Percentiles rank a stretch among this genome's conserved stretches.
phyloP scores from a whole-genome alignment of 768 basidiomycete species.

The Boletus subparvulus region DNA sequence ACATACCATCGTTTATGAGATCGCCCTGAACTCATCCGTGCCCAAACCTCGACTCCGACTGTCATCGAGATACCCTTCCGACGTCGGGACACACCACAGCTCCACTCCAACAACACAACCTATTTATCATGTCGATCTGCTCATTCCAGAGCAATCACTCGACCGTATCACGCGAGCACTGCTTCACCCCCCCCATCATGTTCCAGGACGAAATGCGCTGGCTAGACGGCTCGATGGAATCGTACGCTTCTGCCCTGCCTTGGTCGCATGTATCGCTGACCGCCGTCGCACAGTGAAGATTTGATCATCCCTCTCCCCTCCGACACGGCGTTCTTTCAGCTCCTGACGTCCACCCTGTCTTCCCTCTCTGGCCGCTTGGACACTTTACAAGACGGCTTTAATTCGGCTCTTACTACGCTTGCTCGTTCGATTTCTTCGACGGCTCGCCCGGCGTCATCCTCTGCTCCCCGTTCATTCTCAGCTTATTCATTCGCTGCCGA shows the following conservation, averaged over 20 bases:
- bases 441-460: constrained; percentile 34
- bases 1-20: constrained; percentile 53
- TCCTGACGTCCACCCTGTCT: constrained; percentile 61
- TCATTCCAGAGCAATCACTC: constrained; percentile 12
- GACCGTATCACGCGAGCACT: constrained; percentile 5
- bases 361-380: constrained; percentile 53
- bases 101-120: background rate
- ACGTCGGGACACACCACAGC: background rate
- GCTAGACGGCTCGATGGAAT: background rate
- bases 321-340: constrained; percentile 77
- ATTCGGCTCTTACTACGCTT: constrained; percentile 46
- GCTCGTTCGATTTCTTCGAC: constrained; percentile 37
- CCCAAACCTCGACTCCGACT: constrained; percentile 61
- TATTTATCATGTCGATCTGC: constrained; percentile 12
- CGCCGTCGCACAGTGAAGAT: constrained; percentile 35
- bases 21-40: constrained; percentile 44
- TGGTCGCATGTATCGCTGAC: background rate
- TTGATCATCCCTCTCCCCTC: constrained; percentile 77
- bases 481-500: constrained; percentile 28
- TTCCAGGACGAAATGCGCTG: background rate
- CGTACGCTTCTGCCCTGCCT: constrained; percentile 8
- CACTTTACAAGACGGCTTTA: constrained; percentile 51
- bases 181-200: background rate
- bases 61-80: constrained; percentile 33
- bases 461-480: constrained; percentile 31